These are phyloP conservation scores for Alternaria triticimaculans DNA, from an alignment of 2,329 filamentous ascomycete species.

Conservation along the genomic window DNA sequence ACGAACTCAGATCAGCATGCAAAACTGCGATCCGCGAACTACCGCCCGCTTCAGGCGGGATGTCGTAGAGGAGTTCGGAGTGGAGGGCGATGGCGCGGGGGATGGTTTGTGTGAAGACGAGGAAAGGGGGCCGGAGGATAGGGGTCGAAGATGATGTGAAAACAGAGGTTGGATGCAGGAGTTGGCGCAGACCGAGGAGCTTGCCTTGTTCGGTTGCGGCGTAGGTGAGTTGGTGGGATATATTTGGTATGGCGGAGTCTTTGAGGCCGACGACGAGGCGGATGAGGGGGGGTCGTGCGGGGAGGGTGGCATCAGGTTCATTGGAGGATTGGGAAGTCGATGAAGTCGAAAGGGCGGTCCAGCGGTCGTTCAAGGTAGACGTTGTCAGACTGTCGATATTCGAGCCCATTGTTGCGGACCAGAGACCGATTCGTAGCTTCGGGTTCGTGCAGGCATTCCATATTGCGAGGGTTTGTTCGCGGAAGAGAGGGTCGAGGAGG, in stretches of 20 bases:
- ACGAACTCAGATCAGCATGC: constrained; percentile 83
- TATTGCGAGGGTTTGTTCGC: constrained; percentile 83
- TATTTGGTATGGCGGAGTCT: constrained; percentile 92
- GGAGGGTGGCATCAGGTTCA: constrained; percentile 14
- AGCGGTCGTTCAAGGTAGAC: constrained; percentile 60
- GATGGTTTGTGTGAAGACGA: constrained; percentile 97
- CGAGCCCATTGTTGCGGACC: constrained; percentile 97
- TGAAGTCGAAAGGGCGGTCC: constrained; percentile 44
- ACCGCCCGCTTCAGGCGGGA: constrained; percentile 85
- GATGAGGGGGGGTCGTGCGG: constrained; percentile 62
- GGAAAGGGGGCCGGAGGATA: constrained; percentile 80
- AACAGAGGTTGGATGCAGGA: constrained; percentile 74
- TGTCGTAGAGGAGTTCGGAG: constrained; percentile 91
- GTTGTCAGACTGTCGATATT: constrained; percentile 82
- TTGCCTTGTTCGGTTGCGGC: constrained; percentile 94
- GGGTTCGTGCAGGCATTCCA: constrained; percentile 79
- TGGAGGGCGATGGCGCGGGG: constrained; percentile 86
- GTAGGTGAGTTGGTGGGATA: constrained; percentile 87
- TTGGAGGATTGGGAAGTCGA: constrained; percentile 44
- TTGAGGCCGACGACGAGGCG: constrained; percentile 95
- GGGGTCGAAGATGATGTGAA: constrained; percentile 55
- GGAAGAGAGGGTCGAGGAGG: constrained; percentile 87
- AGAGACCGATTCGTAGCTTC: constrained; percentile 77
- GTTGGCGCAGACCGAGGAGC: constrained; percentile 85
- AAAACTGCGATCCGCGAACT: constrained; percentile 85